Evolutionary conservation across 192 early-diverging fungal species (phyloP).

Genomic region (Endogone sp.): DNA sequence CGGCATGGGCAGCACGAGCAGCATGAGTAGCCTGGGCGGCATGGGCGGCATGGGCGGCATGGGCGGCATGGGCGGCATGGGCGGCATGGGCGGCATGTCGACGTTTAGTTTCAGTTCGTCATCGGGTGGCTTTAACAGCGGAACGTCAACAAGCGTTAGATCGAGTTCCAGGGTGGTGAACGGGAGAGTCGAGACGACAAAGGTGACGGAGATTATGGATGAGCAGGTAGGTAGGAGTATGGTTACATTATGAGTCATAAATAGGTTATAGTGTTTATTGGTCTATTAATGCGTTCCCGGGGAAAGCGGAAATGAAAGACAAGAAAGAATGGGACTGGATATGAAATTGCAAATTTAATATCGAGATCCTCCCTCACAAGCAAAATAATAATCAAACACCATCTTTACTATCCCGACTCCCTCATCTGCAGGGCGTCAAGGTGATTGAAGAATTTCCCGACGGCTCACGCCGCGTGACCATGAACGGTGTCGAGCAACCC

Average conservation of each 20-base stretch:
- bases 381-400: too few species aligned
- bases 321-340: too few species aligned
- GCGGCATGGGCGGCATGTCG: not conserved
- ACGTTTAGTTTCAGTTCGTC: conserved; percentile 2
- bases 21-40: not conserved
- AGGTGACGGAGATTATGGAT: not conserved
- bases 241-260: not conserved
- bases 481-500: conserved; percentile 17
- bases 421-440: not conserved
- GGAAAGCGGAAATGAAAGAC: too few species aligned
- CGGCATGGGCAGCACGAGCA: not conserved
- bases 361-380: too few species aligned
- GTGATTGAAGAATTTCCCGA: conserved; percentile 4
- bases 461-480: conserved; percentile 14
- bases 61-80: not conserved
- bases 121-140: not conserved
- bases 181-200: not conserved
- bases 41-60: not conserved
- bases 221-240: not conserved
- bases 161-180: not conserved
- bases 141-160: not conserved
- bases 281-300: too few species aligned
- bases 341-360: too few species aligned
- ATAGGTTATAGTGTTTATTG: not conserved
- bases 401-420: too few species aligned